Percentiles rank a stretch among this genome's conserved stretches.
Evolutionary conservation across 495 filamentous ascomycete species (phyloP).

Genomic region (Daldinia bambusicola): DNA sequence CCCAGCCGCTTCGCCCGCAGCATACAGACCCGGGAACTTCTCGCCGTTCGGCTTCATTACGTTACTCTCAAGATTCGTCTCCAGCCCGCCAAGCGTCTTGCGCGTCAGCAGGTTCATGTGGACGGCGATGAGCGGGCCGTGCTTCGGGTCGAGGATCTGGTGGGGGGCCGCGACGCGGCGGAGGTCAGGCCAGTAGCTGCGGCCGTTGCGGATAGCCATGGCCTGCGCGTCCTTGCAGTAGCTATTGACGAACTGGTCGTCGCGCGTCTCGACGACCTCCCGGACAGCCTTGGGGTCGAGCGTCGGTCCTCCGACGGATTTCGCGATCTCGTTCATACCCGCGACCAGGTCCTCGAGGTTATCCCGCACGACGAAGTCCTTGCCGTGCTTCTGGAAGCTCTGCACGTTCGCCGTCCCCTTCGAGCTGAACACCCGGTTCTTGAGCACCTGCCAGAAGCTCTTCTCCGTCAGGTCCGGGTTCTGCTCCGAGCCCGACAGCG

Average conservation of each 20-base stretch:
- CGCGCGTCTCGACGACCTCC: slow-evolving; percentile 56
- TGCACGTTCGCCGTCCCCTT: slow-evolving; percentile 60
- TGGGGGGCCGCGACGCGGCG: slow-evolving; percentile 58
- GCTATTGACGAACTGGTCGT: slow-evolving; percentile 58
- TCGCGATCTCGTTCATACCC: slow-evolving; percentile 61
- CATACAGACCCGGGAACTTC: slow-evolving; percentile 59
- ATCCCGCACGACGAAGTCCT: slow-evolving; percentile 60
- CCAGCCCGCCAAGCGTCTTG: slow-evolving; percentile 64
- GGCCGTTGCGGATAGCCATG: slow-evolving; percentile 62
- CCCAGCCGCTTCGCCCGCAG: slow-evolving; percentile 63
- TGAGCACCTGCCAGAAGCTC: slow-evolving; percentile 58
- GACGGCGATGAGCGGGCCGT: slow-evolving; percentile 62
- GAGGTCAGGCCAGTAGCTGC: slow-evolving; percentile 60
- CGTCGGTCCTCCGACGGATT: slow-evolving; percentile 45
- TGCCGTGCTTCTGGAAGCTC: slow-evolving; percentile 60
- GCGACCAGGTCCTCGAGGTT: slow-evolving; percentile 58
- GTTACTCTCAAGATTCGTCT: slow-evolving; percentile 61
- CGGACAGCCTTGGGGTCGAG: slow-evolving; percentile 53
- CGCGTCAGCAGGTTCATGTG: slow-evolving; percentile 62
- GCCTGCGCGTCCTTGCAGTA: slow-evolving; percentile 64
- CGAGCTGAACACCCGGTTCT: slow-evolving; percentile 56
- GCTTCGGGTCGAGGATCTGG: slow-evolving; percentile 56
- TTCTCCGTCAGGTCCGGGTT: slow-evolving; percentile 64
- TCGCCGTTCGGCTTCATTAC: slow-evolving; percentile 57
- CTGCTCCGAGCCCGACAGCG: slow-evolving; percentile 64